Evolutionary conservation across 2,329 filamentous ascomycete species (phyloP), one percentile per base, ranked within the genome.

Genomic region (Graphilbum ipis-grandicollis): DNA sequence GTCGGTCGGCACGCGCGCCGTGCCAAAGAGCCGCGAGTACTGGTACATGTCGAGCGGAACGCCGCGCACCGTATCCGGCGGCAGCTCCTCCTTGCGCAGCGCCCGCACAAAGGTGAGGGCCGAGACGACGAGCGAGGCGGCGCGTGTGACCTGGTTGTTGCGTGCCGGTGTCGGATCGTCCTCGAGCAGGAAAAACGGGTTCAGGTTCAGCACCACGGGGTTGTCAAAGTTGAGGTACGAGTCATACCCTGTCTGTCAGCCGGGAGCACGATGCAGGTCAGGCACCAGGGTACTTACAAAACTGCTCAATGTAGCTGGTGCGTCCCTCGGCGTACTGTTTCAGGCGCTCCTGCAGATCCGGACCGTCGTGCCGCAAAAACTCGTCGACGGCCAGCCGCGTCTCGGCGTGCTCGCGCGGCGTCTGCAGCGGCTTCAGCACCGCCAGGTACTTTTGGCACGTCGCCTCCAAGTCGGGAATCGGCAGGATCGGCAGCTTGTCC

Each of bases 141-240:
- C 86, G 39, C 90, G 75, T 17, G 85, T 96, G 45, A 96, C 84
- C 56, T 98, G 90, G 53, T 96, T 90, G 59, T 94, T 94, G 44
- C 90, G 73, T 33, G 88, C 86, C 3, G 90, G 90, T 2, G 90
- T 98, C 1, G 90, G 90, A 50, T 98, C 90, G 62, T 98, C 90
- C 57, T 94, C 90, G 36, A 98, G 67, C 39, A 98, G 65, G 62
- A 98, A 98, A 60, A 98, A 98, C 0, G 90, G 90, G 51, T 98
- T 98, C 45, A 98, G 62, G 58, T 98, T 96, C 46, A 98, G 69
- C 30, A 98, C 90, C 30, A 98, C 90, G 0, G 90, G 86, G 51
- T 94, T 96, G 54, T 96, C 90, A 52, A 79, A 98, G 59, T 96
- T 96, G 44, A 98, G 67, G 52, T 96, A 98, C 22, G 90, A 96